Conservation (phyloP, 257 asterid species). For the Primulina tabacum region DNA sequence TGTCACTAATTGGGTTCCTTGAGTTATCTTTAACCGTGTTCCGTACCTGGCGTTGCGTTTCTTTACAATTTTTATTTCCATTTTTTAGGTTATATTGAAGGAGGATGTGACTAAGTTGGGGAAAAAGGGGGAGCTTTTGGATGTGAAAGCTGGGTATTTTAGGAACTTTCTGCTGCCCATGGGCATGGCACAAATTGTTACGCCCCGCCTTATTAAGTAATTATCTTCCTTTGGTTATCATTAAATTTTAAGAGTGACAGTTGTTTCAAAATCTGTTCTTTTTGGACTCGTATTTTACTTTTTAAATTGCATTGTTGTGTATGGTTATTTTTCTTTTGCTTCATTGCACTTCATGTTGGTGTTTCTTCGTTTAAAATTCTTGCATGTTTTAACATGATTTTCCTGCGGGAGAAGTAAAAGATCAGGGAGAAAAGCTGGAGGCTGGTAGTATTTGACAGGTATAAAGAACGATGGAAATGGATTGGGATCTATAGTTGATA, state of each 20-base stretch:
- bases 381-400: neutral
- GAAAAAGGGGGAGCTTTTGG: constrained; percentile 77
- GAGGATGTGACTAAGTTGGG: constrained; percentile 82
- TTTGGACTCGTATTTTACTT: neutral
- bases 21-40: neutral
- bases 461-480: neutral
- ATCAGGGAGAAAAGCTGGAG: neutral
- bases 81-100: constrained; percentile 69
- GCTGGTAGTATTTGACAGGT: neutral
- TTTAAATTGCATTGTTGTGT: neutral
- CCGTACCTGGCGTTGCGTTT: neutral
- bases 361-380: neutral
- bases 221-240: neutral
- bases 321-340: neutral
- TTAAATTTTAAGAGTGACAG: neutral
- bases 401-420: neutral
- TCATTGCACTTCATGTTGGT: neutral
- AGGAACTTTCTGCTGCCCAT: constrained; percentile 72
- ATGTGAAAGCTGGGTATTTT: constrained; percentile 82
- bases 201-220: constrained; percentile 73
- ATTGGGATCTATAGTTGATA: neutral
- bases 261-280: neutral
- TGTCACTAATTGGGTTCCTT: constrained; percentile 13
- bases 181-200: constrained; percentile 84
- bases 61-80: neutral